Evolutionary conservation across 495 filamentous ascomycete genomes (phyloP).

Genomic region (Penicillium goetzii): DNA sequence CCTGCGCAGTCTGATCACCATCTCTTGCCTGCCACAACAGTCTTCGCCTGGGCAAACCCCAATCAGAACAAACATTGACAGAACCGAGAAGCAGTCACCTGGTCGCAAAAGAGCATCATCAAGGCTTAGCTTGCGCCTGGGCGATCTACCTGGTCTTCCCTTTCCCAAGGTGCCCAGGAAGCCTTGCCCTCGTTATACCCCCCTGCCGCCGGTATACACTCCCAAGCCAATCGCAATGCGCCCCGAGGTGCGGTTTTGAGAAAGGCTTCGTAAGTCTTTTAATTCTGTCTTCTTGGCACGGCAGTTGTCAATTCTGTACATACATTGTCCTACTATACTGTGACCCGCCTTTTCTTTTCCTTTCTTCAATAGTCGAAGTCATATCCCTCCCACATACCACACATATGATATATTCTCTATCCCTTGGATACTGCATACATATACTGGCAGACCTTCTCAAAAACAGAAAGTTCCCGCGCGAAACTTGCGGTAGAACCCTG

Average conservation of each 20-base stretch:
- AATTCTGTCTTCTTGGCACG: neutral
- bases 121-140: constrained; percentile 25
- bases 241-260: constrained; percentile 33
- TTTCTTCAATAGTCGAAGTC: neutral
- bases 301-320: neutral
- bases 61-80: constrained; percentile 7
- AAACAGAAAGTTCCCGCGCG: neutral
- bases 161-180: constrained; percentile 16
- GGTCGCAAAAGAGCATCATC: constrained; percentile 28
- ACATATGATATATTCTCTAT: neutral
- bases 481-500: constrained; percentile 11
- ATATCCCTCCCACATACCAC: neutral
- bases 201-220: constrained; percentile 26
- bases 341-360: neutral
- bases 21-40: constrained; percentile 22
- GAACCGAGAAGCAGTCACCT: neutral
- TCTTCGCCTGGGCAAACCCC: constrained; percentile 1
- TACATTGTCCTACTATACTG: neutral
- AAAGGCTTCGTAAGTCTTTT: neutral
- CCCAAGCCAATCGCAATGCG: constrained; percentile 18
- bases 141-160: constrained; percentile 20
- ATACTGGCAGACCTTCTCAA: neutral
- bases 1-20: constrained; percentile 32
- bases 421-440: neutral
- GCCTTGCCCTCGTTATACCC: constrained; percentile 25